Base-by-base conservation (phyloP, 2,329 filamentous ascomycete genomes). In the Nannizziopsis barbatae region DNA sequence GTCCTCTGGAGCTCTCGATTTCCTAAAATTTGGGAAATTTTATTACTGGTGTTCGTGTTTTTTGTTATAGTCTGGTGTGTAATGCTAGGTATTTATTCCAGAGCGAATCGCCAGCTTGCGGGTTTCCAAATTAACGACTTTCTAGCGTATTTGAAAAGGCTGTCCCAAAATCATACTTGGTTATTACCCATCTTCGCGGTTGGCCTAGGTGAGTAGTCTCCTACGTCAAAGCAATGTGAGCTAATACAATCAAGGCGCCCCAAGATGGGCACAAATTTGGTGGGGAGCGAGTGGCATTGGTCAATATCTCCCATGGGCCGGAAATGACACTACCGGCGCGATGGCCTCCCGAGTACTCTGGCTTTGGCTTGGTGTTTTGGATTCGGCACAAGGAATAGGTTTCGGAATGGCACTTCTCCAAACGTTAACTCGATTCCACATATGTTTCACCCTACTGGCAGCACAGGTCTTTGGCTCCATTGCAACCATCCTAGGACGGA, bases 361-460 rank as follows among this genome's bases (percentile, higher is more conserved):
- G 80, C 69, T 83, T 9, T 84, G 80, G 79, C 72, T 84, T 0
- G 80, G 80, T 36, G 71, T 82, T 3, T 67, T 83, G 8, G 80
- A 84, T 55, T 72, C 76, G 8, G 65, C 83, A 5, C 80, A 84
- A 60, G 78, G 79, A 35, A 74, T 83, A 1, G 80, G 80, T 1
- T 75, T 83, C 47, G 80, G 80, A 47, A 83, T 83, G 79, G 77
- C 83, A 45, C 67, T 84, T 3, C 63, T 83, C 37, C 77, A 81
- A 59, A 83, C 79, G 0, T 63, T 81, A 54, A 83, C 80, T 1
- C 68, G 80, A 15, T 72, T 81, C 60, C 80, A 84, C 57, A 79
- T 83, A 49, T 71, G 51, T 18, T 53, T 53, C 14, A 49, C 51
- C 5, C 49, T 53, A 10, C 51, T 53, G 31, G 71, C 67, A 1